These are phyloP conservation scores for Sarocladium strictum DNA, from an alignment of 2,329 filamentous ascomycete species.

Conservation along the genomic window DNA sequence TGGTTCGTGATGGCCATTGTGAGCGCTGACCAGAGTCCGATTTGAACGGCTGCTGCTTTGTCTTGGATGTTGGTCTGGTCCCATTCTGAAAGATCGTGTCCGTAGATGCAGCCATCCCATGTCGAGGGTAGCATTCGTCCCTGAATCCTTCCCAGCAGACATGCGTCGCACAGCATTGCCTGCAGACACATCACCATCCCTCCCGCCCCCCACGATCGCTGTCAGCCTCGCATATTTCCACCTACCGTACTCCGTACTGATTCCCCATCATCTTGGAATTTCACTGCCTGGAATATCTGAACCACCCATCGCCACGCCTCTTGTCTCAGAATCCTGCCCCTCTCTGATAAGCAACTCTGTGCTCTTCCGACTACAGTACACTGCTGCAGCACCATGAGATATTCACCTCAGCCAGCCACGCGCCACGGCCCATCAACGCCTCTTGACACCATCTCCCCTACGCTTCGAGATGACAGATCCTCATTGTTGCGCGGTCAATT, in stretches of 20 bases:
- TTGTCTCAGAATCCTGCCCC: background rate
- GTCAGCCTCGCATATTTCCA: background rate
- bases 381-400: too few species aligned
- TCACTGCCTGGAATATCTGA: background rate
- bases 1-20: background rate
- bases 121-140: background rate
- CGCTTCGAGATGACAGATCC: background rate
- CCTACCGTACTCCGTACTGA: too few species aligned
- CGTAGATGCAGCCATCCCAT: background rate
- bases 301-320: background rate
- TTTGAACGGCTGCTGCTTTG: background rate
- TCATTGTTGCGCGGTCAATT: background rate
- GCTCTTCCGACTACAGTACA: too few species aligned
- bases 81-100: background rate
- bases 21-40: background rate
- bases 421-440: background rate
- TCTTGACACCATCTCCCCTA: background rate
- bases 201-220: background rate
- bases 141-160: background rate
- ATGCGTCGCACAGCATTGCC: background rate
- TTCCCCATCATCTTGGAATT: background rate
- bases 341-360: background rate
- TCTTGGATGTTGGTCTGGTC: too few species aligned
- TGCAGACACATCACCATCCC: background rate
- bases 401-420: background rate